Conservation (phyloP, 2,329 filamentous ascomycete genomes). For the Epicoccum nigrum region DNA sequence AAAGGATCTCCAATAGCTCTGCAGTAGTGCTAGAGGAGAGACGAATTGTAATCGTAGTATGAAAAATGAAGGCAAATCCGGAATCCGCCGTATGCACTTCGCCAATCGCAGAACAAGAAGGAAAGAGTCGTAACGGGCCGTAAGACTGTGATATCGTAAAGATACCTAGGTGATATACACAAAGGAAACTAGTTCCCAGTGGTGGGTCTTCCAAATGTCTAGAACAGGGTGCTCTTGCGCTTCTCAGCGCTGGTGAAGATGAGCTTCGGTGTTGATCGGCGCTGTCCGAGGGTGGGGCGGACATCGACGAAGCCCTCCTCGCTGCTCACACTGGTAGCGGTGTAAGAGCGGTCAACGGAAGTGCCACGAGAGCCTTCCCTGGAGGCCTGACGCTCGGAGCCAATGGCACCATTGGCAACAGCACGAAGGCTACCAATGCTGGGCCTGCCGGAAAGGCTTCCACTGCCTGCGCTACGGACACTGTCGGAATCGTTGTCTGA, state of each 20-base stretch:
- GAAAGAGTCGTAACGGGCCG: slow-evolving; percentile 48
- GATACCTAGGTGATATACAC: slow-evolving; percentile 46
- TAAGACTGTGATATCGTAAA: slow-evolving; percentile 35
- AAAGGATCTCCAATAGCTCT: slow-evolving; percentile 31
- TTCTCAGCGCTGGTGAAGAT: slow-evolving; percentile 89
- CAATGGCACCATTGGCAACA: slow-evolving; percentile 82
- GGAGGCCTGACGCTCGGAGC: slow-evolving; percentile 76
- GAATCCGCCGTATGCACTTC: slow-evolving; percentile 31
- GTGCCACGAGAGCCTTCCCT: slow-evolving; percentile 47
- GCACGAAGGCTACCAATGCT: slow-evolving; percentile 77
- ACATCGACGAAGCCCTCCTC: slow-evolving; percentile 64
- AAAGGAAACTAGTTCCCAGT: slow-evolving; percentile 31
- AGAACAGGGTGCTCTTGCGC: slow-evolving; percentile 75
- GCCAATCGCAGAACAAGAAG: slow-evolving; percentile 32
- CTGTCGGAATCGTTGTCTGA: slow-evolving; percentile 66
- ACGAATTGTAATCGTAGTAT: slow-evolving; percentile 42
- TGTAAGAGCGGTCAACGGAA: slow-evolving; percentile 53
- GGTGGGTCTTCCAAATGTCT: slow-evolving; percentile 37
- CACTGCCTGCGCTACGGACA: slow-evolving; percentile 69
- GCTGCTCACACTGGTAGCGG: slow-evolving; percentile 69
- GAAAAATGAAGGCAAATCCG: slow-evolving; percentile 27
- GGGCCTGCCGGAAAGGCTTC: slow-evolving; percentile 78
- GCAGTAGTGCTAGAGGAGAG: slow-evolving; percentile 26
- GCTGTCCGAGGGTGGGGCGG: slow-evolving; percentile 61
- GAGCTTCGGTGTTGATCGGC: slow-evolving; percentile 84